Base-by-base conservation (phyloP, 176 grass and related monocot species). In the Poa pratensis region DNA sequence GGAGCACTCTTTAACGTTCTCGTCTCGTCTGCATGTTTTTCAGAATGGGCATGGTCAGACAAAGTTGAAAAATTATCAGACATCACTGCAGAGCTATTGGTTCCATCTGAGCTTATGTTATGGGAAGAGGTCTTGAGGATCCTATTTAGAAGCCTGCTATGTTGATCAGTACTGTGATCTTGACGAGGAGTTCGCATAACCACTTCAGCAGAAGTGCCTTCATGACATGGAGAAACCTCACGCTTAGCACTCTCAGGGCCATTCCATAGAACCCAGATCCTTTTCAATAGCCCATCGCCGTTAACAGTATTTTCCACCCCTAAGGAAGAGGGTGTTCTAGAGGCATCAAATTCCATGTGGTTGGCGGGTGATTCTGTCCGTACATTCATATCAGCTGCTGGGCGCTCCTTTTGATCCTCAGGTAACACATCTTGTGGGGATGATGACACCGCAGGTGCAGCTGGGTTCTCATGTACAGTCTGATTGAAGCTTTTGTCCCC, bases 231-330 rank as follows among this genome's bases (percentile, higher is more conserved):
- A 84, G 87, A 76, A 80, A 77, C 55, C 50, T 87, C 82, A 78
- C 15, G 23, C 11, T 85, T 87, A n/a, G 73, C 20, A 82, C 68
- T 73, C n/a, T 85, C 65, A 5, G 78, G 14, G 19, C 77, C 88
- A n/a, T 81, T 88, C 82, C 82, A 90, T 40, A 82, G 19, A 60
- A 84, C 72, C 85, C 64, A 79, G 68, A 90, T 85, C 88, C 82
- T 90, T 87, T 87, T 80, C 53, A 93, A 82, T 76, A 86, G 49
- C 22, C 88, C 77, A 55, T 78, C 55, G 52, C 87, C 73, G 66
- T 53, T 66, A 79, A 18, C 77, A 85, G 23, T 34, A 63, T 87
- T 79, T 60, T 79, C 80, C 22, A 78, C 11, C 48, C 22, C 75
- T 52, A 76, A 83, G 46, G 79, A 79, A 86, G 80, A 86, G 48